phyloP scores from a whole-genome alignment of 805 yeast genomes.

The Saturnispora zaruensis region DNA sequence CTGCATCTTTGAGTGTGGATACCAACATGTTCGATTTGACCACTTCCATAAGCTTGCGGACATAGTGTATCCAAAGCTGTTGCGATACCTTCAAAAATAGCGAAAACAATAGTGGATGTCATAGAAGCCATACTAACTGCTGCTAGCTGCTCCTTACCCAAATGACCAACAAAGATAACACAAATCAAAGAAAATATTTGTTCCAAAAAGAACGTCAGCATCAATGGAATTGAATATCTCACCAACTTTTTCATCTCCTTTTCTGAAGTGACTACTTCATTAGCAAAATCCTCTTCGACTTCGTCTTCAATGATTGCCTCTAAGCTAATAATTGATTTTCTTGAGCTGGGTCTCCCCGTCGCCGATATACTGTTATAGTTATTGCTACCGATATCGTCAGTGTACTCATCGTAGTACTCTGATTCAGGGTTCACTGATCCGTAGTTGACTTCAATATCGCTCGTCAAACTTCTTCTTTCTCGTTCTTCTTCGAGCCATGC shows the following conservation, averaged over 20 bases:
- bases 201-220: slow-evolving; percentile 59
- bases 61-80: slow-evolving; percentile 72
- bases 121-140: slow-evolving; percentile 70
- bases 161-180: slow-evolving; percentile 66
- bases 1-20: slow-evolving; percentile 60
- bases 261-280: slow-evolving; percentile 20
- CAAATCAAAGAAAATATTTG: slow-evolving; percentile 58
- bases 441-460: slow-evolving; percentile 15
- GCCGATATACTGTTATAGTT: background rate
- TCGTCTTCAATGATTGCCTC: slow-evolving; percentile 12
- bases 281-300: slow-evolving; percentile 27
- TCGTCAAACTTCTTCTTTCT: slow-evolving; percentile 24
- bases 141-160: slow-evolving; percentile 65
- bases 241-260: slow-evolving; percentile 30
- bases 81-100: slow-evolving; percentile 67
- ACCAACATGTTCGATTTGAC: slow-evolving; percentile 56
- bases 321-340: slow-evolving; percentile 11
- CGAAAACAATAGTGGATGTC: slow-evolving; percentile 71
- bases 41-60: slow-evolving; percentile 71
- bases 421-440: slow-evolving; percentile 19
- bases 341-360: background rate
- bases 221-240: slow-evolving; percentile 45
- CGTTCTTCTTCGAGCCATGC: slow-evolving; percentile 32
- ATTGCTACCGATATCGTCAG: background rate
- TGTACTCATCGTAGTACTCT: slow-evolving; percentile 10